Percentiles rank a stretch among this genome's conserved stretches.
Evolutionary conservation across 441 rosid genomes (phyloP).

Genomic region (Brassica hybrid): DNA sequence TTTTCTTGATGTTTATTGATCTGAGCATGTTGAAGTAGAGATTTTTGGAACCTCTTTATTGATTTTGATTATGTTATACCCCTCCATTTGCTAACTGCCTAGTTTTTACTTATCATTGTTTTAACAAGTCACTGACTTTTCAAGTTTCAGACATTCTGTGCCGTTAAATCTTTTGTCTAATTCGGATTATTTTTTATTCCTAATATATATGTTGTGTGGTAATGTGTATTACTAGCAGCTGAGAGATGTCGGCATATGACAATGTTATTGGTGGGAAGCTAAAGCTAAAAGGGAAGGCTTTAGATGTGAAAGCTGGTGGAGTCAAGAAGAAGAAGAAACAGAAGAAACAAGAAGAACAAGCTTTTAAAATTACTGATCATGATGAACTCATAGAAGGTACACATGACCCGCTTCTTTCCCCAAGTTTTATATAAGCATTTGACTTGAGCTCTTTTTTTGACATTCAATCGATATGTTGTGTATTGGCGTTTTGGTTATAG

Average conservation of each 20-base stretch:
- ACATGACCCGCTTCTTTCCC: background rate
- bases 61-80: background rate
- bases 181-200: no score
- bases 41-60: background rate
- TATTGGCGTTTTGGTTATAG: constrained; percentile 43
- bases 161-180: background rate
- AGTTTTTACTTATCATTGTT: background rate
- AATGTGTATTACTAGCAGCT: constrained; percentile 20
- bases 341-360: constrained; percentile 50
- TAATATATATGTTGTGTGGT: no score
- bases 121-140: background rate
- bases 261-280: constrained; percentile 85
- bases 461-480: no score
- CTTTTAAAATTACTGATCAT: constrained; percentile 46
- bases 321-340: constrained; percentile 63
- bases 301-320: constrained; percentile 89
- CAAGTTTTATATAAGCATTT: background rate
- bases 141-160: background rate
- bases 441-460: background rate
- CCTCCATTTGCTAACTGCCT: background rate
- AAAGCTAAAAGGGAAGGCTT: constrained; percentile 92
- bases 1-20: background rate
- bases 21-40: background rate
- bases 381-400: constrained; percentile 60
- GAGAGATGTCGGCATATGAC: constrained; percentile 73